Evolutionary conservation across 73 alveolate genomes (phyloP), one percentile per base, ranked within the genome.

Genomic region (Paramecium biaurelia): DNA sequence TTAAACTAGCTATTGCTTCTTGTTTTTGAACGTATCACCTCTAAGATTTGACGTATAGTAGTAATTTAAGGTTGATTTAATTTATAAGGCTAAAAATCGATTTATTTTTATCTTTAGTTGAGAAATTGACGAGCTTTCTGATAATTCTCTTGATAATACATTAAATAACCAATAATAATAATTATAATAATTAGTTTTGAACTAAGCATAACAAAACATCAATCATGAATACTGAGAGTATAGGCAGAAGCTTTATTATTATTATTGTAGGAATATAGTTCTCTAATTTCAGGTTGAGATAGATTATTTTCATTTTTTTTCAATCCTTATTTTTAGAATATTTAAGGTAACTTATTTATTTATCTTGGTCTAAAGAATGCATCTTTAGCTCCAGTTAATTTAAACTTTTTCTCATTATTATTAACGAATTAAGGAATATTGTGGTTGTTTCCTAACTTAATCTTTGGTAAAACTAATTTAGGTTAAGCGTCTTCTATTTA

Each of bases 381-480:
- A 26, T 63, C 84, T 63, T 63, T 21, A 32, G 45, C 84, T 26
- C 84, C 84, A 11, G 84, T 63, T 32, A 63, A 24, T 63, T 63
- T 63, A 32, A 63, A 63, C 84, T 63, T 63, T 26, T 63, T 63
- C 45, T 63, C 84, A 24, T 63, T 63, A n/a, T 63, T 63, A 63
- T 63, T 63, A 4, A 41, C 1, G 15, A 4, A 32, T 24, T 53
- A 53, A n/a, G 26, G 53, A 63, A 26, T 63, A 11, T 63, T 63
- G 21, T 63, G 43, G 14, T 63, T 63, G 45, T 63, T 63, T 6
- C 47, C 84, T 63, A 63, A 63, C 84, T 63, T 63, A 63, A 63
- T 63, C 84, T 32, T 63, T 14, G 84, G 84, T 14, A 63, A 63
- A 63, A 63, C 84, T 63, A 63, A 63, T 63, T 63, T 63, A 30